phyloP scores from a whole-genome alignment of 768 basidiomycete species.

The Tylopilus sp. region DNA sequence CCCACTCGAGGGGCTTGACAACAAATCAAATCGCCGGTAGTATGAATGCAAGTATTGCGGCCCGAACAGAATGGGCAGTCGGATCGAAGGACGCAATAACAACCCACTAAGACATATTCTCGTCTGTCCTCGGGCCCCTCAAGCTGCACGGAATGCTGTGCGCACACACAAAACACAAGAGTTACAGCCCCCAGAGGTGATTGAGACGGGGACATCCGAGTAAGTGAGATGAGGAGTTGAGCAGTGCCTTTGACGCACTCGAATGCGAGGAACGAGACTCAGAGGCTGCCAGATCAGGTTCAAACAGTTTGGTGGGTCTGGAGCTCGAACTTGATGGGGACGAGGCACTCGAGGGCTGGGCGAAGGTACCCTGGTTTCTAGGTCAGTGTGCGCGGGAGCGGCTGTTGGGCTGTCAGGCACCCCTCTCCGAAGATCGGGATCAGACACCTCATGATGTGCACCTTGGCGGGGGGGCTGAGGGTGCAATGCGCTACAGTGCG shows the following conservation, averaged over 20 bases:
- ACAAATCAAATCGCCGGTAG: background rate
- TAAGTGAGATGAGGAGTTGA: too few relatives aligned
- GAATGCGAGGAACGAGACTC: background rate
- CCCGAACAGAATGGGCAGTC: background rate
- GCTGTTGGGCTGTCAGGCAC: too few relatives aligned
- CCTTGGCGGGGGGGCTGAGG: too few relatives aligned
- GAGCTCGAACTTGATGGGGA: background rate
- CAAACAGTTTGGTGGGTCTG: background rate
- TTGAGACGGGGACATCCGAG: too few relatives aligned
- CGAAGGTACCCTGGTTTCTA: too few relatives aligned
- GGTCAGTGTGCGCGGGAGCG: too few relatives aligned
- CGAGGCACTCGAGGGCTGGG: background rate
- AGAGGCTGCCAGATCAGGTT: too few relatives aligned
- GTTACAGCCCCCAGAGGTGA: too few relatives aligned
- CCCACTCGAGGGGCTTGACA: background rate
- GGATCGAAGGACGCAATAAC: background rate
- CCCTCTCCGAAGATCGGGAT: too few relatives aligned
- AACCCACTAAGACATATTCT: background rate
- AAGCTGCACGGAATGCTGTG: background rate
- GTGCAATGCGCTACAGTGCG: too few relatives aligned
- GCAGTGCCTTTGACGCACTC: background rate
- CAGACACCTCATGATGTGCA: too few relatives aligned
- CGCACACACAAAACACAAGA: background rate
- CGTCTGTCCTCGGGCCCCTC: background rate
- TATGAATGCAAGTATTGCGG: background rate